Base-by-base conservation (phyloP, 2,329 filamentous ascomycete genomes). In the Chaetomiaceae sp. region DNA sequence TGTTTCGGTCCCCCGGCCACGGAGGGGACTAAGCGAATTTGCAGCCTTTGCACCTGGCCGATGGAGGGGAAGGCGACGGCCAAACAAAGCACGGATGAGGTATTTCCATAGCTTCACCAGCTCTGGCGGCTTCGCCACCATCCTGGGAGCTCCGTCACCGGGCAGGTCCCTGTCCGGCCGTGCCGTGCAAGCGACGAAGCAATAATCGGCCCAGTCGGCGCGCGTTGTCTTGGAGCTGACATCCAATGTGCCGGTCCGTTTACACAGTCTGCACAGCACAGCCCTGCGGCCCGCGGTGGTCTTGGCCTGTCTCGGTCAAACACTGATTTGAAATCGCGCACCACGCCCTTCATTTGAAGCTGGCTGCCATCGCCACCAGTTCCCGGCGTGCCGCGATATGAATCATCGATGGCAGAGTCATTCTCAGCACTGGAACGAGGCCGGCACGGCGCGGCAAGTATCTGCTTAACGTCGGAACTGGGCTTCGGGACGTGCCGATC, bases 61-160 rank as follows among this genome's bases (percentile, higher is more conserved):
- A n/a, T n/a, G n/a, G n/a, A n/a, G n/a, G n/a, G n/a, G n/a, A n/a
- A n/a, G n/a, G n/a, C n/a, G n/a, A n/a, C n/a, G 13, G 9, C 13
- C 10, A 25, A 5, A 8, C 33, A 31, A 38, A 50, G 33, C n/a
- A 38, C 7, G 8, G 16, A 19, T 30, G 21, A 42, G 33, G 48
- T 49, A 45, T 42, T 31, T 35, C 42, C 35, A 35, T 54, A 54
- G 40, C 51, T 33, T n/a, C 13, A 33, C 6, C 31, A 21, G 5
- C 8, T 12, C 8, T 12, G 6, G 25, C 25, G 6, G 25, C 25
- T 6, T 27, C 25, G 25, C 25, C 25, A 27, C 25, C 6, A 27
- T 27, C 33, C 21, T 23, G 30, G 45, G n/a, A 25, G 16, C 55
- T 53, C 50, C 50, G 53, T 55, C 50, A 53, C 50, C 53, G 53